These are phyloP conservation scores for Castanea crenata DNA, from an alignment of 306 rosid species.

Conservation along the genomic window DNA sequence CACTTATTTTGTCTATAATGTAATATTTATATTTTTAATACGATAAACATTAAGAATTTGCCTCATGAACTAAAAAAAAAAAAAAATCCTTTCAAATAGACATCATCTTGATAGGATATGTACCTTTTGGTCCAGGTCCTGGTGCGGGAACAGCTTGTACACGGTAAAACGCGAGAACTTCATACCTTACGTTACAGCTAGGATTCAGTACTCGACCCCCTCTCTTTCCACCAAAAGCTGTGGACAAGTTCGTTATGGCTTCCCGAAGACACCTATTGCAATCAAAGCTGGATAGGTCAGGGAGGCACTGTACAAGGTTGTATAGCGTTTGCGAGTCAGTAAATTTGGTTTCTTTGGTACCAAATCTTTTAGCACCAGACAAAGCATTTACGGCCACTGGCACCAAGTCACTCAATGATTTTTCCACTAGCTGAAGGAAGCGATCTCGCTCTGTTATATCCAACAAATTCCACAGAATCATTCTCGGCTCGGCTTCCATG, in stretches of 20 bases:
- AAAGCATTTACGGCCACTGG: neutral
- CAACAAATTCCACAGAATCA: no score
- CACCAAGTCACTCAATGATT: no score
- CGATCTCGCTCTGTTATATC: no score
- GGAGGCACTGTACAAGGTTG: conserved; percentile 25
- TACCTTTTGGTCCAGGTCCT: no score
- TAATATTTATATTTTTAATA: no score
- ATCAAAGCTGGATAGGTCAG: conserved; percentile 2
- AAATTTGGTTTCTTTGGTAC: neutral
- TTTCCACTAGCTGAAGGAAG: no score
- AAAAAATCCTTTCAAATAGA: no score
- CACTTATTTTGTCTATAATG: no score
- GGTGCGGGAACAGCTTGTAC: no score
- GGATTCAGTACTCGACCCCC: conserved; percentile 1
- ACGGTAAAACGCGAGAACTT: neutral
- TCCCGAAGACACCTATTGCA: neutral
- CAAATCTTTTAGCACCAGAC: neutral
- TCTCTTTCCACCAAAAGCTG: neutral
- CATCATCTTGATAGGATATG: no score
- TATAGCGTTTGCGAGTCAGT: neutral
- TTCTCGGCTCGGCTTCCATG: neutral
- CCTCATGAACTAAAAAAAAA: no score
- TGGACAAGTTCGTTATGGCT: neutral
- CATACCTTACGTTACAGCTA: conserved; percentile 13
- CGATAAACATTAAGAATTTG: no score